Percentiles rank a stretch among this genome's conserved stretches.
Evolutionary conservation across 2,329 filamentous ascomycete genomes (phyloP).

Genomic region (Xylaria sp.): DNA sequence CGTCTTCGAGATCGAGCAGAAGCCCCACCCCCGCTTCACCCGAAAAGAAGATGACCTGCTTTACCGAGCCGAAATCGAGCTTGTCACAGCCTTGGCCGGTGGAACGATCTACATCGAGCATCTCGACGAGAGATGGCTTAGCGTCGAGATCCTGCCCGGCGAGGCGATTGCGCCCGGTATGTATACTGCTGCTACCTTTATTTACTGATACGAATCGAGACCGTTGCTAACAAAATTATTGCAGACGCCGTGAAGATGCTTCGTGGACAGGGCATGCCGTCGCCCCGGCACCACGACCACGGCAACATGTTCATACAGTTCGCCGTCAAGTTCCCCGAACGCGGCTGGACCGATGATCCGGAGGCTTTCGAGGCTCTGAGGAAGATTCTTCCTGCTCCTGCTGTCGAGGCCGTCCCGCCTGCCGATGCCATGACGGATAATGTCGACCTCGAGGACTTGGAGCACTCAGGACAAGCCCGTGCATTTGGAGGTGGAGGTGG

Average conservation of each 20-base stretch:
- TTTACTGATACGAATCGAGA: background rate
- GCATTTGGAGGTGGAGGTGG: slow-evolving; percentile 66
- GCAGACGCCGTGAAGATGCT: slow-evolving; percentile 90
- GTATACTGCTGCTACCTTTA: slow-evolving; percentile 35
- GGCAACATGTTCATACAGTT: slow-evolving; percentile 98
- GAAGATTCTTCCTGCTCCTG: slow-evolving; percentile 75
- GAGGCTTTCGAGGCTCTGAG: slow-evolving; percentile 79
- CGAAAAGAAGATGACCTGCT: slow-evolving; percentile 95
- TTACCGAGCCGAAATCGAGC: slow-evolving; percentile 92
- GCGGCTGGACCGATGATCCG: slow-evolving; percentile 67
- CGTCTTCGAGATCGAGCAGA: slow-evolving; percentile 98
- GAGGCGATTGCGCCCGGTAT: slow-evolving; percentile 92
- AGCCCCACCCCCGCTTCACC: slow-evolving; percentile 94
- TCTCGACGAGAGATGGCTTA: slow-evolving; percentile 95
- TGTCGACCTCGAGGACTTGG: slow-evolving; percentile 83
- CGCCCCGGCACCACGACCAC: slow-evolving; percentile 88
- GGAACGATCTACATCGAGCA: slow-evolving; percentile 93
- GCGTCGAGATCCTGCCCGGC: slow-evolving; percentile 87
- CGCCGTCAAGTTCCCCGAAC: slow-evolving; percentile 93
- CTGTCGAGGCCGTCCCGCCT: slow-evolving; percentile 68
- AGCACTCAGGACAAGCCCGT: slow-evolving; percentile 67
- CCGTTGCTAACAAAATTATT: slow-evolving; percentile 2
- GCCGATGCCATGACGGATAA: slow-evolving; percentile 89
- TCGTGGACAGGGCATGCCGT: slow-evolving; percentile 96
- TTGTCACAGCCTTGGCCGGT: slow-evolving; percentile 91